Evolutionary conservation across 2,329 filamentous ascomycete species (phyloP).

Genomic region (Pseudopithomyces chartarum): DNA sequence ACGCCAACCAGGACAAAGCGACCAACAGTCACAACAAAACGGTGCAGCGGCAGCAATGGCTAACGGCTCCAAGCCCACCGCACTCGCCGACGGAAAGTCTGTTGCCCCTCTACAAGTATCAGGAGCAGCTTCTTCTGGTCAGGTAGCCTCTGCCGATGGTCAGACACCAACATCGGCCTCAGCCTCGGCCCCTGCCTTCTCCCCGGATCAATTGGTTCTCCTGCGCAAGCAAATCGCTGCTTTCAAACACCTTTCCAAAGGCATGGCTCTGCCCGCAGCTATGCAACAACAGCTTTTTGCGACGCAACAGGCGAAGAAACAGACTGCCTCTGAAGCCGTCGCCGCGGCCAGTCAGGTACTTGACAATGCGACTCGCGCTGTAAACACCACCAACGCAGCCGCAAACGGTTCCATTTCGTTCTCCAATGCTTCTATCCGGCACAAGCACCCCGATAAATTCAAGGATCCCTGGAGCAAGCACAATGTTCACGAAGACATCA

Average conservation of each 20-base stretch:
- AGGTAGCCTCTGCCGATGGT: conserved; percentile 45
- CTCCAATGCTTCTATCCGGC: conserved; percentile 42
- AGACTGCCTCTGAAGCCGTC: conserved; percentile 47
- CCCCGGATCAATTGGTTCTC: conserved; percentile 74
- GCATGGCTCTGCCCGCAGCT: conserved; percentile 75
- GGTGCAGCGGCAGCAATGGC: conserved; percentile 34
- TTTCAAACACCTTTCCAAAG: conserved; percentile 89
- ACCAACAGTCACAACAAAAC: conserved; percentile 58
- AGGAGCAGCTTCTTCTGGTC: conserved; percentile 27
- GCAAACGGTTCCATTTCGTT: conserved; percentile 45
- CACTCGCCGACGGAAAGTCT: conserved; percentile 28
- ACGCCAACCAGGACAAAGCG: conserved; percentile 60
- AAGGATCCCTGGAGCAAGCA: conserved; percentile 42
- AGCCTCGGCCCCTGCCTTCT: conserved; percentile 27
- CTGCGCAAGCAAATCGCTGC: conserved; percentile 87
- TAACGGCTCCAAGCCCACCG: conserved; percentile 55
- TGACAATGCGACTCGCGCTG: conserved; percentile 54
- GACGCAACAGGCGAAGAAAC: conserved; percentile 65
- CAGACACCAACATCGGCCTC: conserved; percentile 40
- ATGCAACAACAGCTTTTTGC: conserved; percentile 85
- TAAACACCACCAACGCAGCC: conserved; percentile 45
- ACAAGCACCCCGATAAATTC: conserved; percentile 60
- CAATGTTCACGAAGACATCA: conserved; percentile 64
- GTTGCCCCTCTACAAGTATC: conserved; percentile 24
- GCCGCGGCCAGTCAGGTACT: conserved; percentile 56